Conservation (phyloP, 1,284 basidiomycete species). For the Trametes sp. region DNA sequence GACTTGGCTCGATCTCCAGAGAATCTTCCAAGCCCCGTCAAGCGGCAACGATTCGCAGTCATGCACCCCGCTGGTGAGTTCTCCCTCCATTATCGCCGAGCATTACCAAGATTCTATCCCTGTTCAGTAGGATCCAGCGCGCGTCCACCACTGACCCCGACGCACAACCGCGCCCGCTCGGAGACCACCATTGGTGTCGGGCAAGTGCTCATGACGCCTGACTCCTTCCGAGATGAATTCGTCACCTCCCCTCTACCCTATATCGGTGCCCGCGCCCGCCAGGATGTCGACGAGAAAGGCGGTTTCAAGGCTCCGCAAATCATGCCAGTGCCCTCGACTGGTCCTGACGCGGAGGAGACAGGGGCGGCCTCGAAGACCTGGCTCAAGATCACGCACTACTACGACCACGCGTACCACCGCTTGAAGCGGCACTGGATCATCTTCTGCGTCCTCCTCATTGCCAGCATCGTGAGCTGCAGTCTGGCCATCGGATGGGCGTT, state of each 20-base stretch:
- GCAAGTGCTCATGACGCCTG: background rate
- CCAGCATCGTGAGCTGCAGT: slow-evolving; percentile 19
- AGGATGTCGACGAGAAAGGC: slow-evolving; percentile 1
- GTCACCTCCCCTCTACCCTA: slow-evolving; percentile 1
- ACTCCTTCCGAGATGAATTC: slow-evolving; percentile 7
- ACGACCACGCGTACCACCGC: slow-evolving; percentile 11
- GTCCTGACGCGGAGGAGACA: background rate
- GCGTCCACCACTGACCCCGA: background rate
- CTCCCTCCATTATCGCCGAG: background rate
- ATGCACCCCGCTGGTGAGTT: slow-evolving; percentile 1
- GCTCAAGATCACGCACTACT: slow-evolving; percentile 4
- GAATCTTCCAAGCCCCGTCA: background rate
- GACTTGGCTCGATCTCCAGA: too few species aligned
- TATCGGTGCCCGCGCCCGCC: background rate
- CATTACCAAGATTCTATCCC: background rate
- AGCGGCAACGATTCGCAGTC: background rate
- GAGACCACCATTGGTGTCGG: background rate
- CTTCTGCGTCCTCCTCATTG: slow-evolving; percentile 14
- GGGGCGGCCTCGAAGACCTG: background rate
- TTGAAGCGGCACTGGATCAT: slow-evolving; percentile 16
- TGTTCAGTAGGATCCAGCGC: background rate
- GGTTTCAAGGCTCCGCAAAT: background rate
- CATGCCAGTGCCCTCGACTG: background rate
- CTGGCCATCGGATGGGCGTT: slow-evolving; percentile 32
- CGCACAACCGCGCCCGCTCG: slow-evolving; percentile 11